Evolutionary conservation across 805 yeast genomes (phyloP).

Genomic region (Kazachstania bromeliacearum): DNA sequence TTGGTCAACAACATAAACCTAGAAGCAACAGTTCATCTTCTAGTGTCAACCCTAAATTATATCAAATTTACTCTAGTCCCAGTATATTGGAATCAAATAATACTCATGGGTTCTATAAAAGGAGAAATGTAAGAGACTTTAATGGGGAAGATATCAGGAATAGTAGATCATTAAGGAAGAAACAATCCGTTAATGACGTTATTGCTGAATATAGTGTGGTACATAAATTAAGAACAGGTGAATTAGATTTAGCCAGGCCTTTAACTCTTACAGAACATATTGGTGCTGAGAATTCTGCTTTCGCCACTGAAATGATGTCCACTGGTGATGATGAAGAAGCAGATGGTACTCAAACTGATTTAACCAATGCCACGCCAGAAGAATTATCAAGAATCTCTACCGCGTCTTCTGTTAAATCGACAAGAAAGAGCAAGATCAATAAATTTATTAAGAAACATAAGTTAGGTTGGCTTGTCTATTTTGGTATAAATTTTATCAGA

Average conservation of each 20-base stretch:
- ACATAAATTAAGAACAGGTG: conserved; percentile 22
- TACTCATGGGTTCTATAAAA: not conserved
- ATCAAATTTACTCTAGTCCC: conserved; percentile 3
- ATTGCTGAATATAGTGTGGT: conserved; percentile 34
- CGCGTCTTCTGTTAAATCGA: conserved; percentile 6
- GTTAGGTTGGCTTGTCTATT: conserved; percentile 29
- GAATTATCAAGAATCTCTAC: conserved; percentile 11
- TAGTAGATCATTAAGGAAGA: not conserved
- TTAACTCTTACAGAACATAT: conserved; percentile 24
- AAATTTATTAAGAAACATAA: conserved; percentile 22
- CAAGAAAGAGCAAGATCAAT: conserved; percentile 12
- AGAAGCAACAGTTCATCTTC: conserved; percentile 1
- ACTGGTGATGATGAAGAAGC: conserved; percentile 3
- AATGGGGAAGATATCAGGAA: not conserved
- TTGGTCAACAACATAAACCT: not conserved
- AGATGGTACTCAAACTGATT: conserved; percentile 4
- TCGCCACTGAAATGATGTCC: conserved; percentile 3
- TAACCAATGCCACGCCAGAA: not conserved
- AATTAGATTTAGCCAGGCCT: conserved; percentile 26
- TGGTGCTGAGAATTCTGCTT: conserved; percentile 15
- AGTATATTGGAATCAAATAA: conserved; percentile 1
- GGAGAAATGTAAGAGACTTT: not conserved
- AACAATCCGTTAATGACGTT: conserved; percentile 16
- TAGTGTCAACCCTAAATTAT: not conserved
- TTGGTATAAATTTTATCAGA: conserved; percentile 44